These are phyloP conservation scores for Lepidium didymum DNA, from an alignment of 345 rosid species.

Conservation along the genomic window DNA sequence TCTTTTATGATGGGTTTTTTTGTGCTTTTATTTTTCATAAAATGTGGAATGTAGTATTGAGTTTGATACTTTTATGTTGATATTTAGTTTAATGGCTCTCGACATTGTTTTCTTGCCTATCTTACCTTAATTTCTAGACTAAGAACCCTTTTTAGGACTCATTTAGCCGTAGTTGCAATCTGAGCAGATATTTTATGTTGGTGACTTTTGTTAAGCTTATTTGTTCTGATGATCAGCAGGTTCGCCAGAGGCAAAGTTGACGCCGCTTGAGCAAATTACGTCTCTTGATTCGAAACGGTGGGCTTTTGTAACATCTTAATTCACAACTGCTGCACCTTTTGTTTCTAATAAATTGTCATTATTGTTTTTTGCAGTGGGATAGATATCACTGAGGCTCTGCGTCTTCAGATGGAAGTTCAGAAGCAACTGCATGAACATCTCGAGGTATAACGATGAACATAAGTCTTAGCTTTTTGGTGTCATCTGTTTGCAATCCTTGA, in stretches of 20 bases:
- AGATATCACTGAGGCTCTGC: conserved; percentile 76
- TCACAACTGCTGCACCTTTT: neutral
- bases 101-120: neutral
- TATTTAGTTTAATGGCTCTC: neutral
- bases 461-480: neutral
- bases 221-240: conserved; percentile 40
- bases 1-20: neutral
- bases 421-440: conserved; percentile 78
- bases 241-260: conserved; percentile 47
- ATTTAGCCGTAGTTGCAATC: neutral
- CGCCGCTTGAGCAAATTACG: conserved; percentile 53
- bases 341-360: neutral
- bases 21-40: neutral
- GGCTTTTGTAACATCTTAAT: conserved; percentile 23
- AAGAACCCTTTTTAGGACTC: neutral
- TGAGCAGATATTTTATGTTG: neutral
- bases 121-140: neutral
- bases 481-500: neutral
- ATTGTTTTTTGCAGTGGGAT: conserved; percentile 48
- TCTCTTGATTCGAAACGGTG: conserved; percentile 73
- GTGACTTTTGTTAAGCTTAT: neutral
- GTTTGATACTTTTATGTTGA: neutral
- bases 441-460: conserved; percentile 21
- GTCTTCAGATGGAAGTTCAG: conserved; percentile 90
- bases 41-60: neutral